Evolutionary conservation across 73 alveolate genomes (phyloP).

Genomic region (Paramecium primaurelia): DNA sequence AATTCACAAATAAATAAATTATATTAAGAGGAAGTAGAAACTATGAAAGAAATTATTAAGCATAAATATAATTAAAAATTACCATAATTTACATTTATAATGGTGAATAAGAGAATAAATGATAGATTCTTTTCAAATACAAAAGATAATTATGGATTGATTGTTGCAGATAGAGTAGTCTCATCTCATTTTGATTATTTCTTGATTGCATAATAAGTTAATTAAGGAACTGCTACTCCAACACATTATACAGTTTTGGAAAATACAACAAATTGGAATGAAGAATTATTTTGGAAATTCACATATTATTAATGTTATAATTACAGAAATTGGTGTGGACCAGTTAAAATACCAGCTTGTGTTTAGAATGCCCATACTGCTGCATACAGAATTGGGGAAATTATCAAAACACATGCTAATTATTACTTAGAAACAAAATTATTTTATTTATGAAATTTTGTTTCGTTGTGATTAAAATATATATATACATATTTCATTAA

Average conservation of each 20-base stretch:
- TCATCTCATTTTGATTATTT: slow-evolving; percentile 75
- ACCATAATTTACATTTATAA: not conserved
- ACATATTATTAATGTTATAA: slow-evolving; percentile 83
- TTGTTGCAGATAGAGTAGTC: slow-evolving; percentile 72
- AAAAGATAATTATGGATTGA: slow-evolving; percentile 72
- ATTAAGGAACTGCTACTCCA: slow-evolving; percentile 81
- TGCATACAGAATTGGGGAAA: slow-evolving; percentile 77
- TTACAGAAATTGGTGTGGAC: slow-evolving; percentile 84
- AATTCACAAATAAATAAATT: not conserved
- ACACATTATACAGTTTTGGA: slow-evolving; percentile 82
- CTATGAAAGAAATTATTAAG: not conserved
- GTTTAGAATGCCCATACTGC: slow-evolving; percentile 78
- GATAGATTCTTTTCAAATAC: not conserved
- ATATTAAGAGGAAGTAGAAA: not conserved
- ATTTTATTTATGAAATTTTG: not conserved
- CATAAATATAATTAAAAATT: not conserved
- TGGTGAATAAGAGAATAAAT: not conserved
- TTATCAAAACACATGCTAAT: not conserved
- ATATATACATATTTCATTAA: not conserved
- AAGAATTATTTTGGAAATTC: slow-evolving; percentile 68
- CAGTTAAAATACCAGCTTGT: slow-evolving; percentile 89
- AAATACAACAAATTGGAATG: slow-evolving; percentile 63
- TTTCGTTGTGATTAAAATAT: not conserved
- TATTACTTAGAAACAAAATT: not conserved
- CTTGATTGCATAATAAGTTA: slow-evolving; percentile 71